These are phyloP conservation scores for Naganishia randhawae DNA, from an alignment of 768 basidiomycete genomes.

Conservation along the genomic window DNA sequence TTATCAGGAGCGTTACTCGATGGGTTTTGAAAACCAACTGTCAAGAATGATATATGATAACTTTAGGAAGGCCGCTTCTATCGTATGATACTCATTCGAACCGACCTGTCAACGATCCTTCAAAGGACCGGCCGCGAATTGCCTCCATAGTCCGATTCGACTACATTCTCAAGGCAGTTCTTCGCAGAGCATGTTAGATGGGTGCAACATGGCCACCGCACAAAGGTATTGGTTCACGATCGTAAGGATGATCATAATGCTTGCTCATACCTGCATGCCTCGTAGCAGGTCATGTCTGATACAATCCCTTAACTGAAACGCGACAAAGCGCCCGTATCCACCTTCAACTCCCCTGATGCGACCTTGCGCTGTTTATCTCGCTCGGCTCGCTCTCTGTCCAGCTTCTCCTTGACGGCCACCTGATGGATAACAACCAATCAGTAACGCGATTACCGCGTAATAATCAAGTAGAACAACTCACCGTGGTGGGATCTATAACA, in stretches of 20 bases:
- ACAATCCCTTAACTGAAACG: slow-evolving; percentile 23
- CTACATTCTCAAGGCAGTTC: background rate
- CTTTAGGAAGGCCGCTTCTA: too few species aligned
- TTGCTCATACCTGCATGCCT: background rate
- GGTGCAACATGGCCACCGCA: too few species aligned
- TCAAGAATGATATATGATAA: too few species aligned
- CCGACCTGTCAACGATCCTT: too few species aligned
- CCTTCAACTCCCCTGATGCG: slow-evolving; percentile 26
- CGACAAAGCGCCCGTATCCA: slow-evolving; percentile 31
- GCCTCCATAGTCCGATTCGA: background rate
- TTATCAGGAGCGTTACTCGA: too few species aligned
- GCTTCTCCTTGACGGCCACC: slow-evolving; percentile 62
- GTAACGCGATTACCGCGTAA: background rate
- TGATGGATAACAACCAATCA: slow-evolving; percentile 8
- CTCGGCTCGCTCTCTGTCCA: slow-evolving; percentile 61
- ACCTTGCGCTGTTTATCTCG: slow-evolving; percentile 38
- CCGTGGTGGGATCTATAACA: slow-evolving; percentile 72
- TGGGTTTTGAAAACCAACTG: too few species aligned
- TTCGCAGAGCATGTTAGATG: too few species aligned
- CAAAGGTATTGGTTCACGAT: too few species aligned
- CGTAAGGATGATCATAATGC: background rate
- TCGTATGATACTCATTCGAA: too few species aligned
- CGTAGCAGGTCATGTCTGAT: background rate
- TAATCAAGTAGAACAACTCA: slow-evolving; percentile 39
- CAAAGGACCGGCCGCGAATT: too few species aligned